Percentiles rank a stretch among this genome's conserved stretches.
These are phyloP conservation scores for Cephalotrichum gorgonifer DNA, from an alignment of 2,329 filamentous ascomycete species.

Conservation along the genomic window DNA sequence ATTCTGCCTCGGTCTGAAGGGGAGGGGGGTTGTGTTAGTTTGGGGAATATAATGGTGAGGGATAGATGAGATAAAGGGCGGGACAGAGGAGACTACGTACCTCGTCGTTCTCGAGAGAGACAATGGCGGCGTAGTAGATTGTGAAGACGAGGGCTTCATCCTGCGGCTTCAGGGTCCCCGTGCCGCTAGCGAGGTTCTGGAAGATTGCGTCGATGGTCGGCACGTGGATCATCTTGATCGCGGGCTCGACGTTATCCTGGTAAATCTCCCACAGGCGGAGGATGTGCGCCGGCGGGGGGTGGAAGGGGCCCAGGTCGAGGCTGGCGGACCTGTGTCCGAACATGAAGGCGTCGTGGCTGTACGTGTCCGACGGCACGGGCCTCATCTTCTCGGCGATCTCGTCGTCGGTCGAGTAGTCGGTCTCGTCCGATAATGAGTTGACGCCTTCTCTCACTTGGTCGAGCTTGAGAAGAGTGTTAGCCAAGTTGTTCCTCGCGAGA, in stretches of 20 bases:
- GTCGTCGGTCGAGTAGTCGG: slow-evolving; percentile 49
- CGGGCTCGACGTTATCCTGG: slow-evolving; percentile 62
- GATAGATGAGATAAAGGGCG: not conserved
- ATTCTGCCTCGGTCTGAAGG: slow-evolving; percentile 20
- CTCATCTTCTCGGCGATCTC: slow-evolving; percentile 26
- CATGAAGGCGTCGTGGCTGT: slow-evolving; percentile 55
- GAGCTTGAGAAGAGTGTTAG: slow-evolving; percentile 17
- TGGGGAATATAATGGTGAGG: not conserved
- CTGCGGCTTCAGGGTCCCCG: slow-evolving; percentile 43
- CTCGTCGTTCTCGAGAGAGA: slow-evolving; percentile 50
- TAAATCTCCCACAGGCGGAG: slow-evolving; percentile 60
- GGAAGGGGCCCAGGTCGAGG: slow-evolving; percentile 53
- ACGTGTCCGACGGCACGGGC: slow-evolving; percentile 19
- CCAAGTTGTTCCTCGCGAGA: not conserved
- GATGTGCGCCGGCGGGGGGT: slow-evolving; percentile 56
- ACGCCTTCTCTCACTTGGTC: slow-evolving; percentile 32
- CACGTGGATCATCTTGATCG: slow-evolving; percentile 62
- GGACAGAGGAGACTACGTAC: slow-evolving; percentile 19
- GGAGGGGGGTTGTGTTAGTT: too few relatives aligned
- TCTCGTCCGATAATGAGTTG: slow-evolving; percentile 28
- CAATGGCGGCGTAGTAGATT: slow-evolving; percentile 48
- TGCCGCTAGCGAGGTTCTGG: slow-evolving; percentile 47
- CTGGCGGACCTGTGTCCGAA: slow-evolving; percentile 63
- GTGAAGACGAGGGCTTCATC: slow-evolving; percentile 56
- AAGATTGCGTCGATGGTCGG: slow-evolving; percentile 55